Base-by-base conservation (phyloP, 345 rosid genomes). In the Pseudoturritis turrita region DNA sequence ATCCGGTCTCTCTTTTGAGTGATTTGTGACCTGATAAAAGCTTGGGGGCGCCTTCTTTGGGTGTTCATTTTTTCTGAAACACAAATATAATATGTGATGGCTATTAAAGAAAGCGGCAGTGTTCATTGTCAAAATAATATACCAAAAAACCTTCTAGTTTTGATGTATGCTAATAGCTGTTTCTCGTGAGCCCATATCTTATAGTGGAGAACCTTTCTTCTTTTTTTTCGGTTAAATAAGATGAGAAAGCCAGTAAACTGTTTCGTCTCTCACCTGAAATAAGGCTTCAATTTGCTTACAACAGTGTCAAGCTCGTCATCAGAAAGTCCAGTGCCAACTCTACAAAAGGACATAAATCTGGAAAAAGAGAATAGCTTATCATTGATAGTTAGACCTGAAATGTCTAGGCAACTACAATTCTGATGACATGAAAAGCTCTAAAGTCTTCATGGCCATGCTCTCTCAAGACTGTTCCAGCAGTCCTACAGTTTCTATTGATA, bases 1-100 rank as follows among this genome's bases (percentile, higher is more conserved):
- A 82, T 94, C 98, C 2, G 98, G 98, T 70, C 98, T 86, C 86
- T 91, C 98, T 76, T 89, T 91, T 9, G 95, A 85, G 72, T 88
- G 84, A 75, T 89, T 88, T 26, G 96, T 94, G 65, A 87, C 93
- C 79, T 84, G 89, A 82, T 91, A 94, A 75, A 89, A 94, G 71
- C 84, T 89, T 28, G 98, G 98, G 13, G 91, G 83, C 22, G 77
- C 82, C 83, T 78, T 88, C 88, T 85, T 90, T 39, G 96, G 96
- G 79, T 90, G 84, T 77, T 90, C 97, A 78, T 88, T 79, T 79
- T 85, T 89, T 83, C 97, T 89, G 70, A 54, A 54, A 62, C 64
- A 62, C 8, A 68, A 4, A 61, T 12, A 60, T 12, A 35, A 23
- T 12, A 43, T 3, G 33, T 12, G 47, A 52, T 25, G 51, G n/a